Evolutionary conservation across 441 rosid species (phyloP), one percentile per base, ranked within the genome.

Genomic region (Gossypium gossypioides): DNA sequence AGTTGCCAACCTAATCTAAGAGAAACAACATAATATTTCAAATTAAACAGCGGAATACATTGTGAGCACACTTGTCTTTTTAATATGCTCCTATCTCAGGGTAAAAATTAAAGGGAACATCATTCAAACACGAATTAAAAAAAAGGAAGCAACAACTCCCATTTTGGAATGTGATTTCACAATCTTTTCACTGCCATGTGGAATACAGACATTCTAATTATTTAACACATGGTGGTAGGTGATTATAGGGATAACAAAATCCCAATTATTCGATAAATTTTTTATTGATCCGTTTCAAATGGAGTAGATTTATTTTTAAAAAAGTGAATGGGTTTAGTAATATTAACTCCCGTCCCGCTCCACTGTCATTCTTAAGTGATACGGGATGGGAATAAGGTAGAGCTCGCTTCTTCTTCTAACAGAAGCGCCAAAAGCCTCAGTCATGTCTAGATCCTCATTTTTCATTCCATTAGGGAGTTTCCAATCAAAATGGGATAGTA

Each of bases 401-500:
- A 3, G 63, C 13, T 55, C 50, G 29, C 29, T 27, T 27, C 0
- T 27, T 27, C 1, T 27, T 27, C 29, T 72, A 1, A 74, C 24
- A 1, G 25, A 6, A 0, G 4, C 7, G 0, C 77, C 76, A 27
- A 27, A 82, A 6, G 3, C 5, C 69, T 75, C 78, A 0, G 19
- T 12, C 84, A 82, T 73, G 62, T 84, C 83, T 0, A 82, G 52
- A n/a, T 81, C 75, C 64, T 75, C 66, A 71, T 3, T 6, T 51
- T 13, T 70, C 58, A 62, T 68, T 10, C 75, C 85, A 62, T 29
- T 61, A 1, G 80, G 77, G 6, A 84, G 72, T n/a, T 68, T 66
- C 91, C 88, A 86, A 29, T 86, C 76, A 2, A 85, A 83, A 76
- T 81, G 84, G 61, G 65, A 83, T 0, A 83, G 65, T 7, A 80